Evolutionary conservation across 1,284 basidiomycete genomes (phyloP).

Genomic region (Anthracocystis setariae): DNA sequence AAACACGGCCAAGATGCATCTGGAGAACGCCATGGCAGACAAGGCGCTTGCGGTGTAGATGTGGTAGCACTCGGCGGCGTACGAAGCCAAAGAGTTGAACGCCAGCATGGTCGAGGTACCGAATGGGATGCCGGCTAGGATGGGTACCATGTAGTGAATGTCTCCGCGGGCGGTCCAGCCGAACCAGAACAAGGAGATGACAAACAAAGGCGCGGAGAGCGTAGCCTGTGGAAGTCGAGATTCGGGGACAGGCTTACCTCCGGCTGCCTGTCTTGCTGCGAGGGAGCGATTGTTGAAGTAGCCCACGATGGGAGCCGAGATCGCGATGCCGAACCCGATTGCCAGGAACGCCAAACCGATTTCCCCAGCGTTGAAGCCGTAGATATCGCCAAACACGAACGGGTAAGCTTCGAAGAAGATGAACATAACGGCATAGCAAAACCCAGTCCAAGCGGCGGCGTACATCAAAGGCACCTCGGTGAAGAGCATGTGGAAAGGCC

Average conservation of each 20-base stretch:
- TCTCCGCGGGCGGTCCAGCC: conserved; percentile 42
- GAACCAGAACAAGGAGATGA: conserved; percentile 47
- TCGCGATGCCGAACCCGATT: conserved; percentile 39
- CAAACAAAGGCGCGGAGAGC: conserved; percentile 32
- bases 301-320: conserved; percentile 33
- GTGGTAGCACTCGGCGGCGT: conserved; percentile 47
- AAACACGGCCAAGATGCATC: conserved; percentile 47
- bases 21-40: conserved; percentile 45
- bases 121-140: conserved; percentile 35
- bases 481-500: conserved; percentile 45
- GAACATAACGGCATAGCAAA: conserved; percentile 47
- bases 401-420: conserved; percentile 55
- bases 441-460: conserved; percentile 41
- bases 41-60: conserved; percentile 48
- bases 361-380: conserved; percentile 51
- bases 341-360: conserved; percentile 44
- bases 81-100: conserved; percentile 44
- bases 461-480: conserved; percentile 46
- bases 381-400: conserved; percentile 36
- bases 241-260: conserved; percentile 36
- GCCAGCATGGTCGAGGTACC: conserved; percentile 35
- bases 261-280: conserved; percentile 18
- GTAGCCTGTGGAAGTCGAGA: conserved; percentile 34
- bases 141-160: conserved; percentile 49
- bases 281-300: conserved; percentile 39